Conservation (phyloP, 164 flowering plant genomes). For the Magnolia changhungtana region DNA sequence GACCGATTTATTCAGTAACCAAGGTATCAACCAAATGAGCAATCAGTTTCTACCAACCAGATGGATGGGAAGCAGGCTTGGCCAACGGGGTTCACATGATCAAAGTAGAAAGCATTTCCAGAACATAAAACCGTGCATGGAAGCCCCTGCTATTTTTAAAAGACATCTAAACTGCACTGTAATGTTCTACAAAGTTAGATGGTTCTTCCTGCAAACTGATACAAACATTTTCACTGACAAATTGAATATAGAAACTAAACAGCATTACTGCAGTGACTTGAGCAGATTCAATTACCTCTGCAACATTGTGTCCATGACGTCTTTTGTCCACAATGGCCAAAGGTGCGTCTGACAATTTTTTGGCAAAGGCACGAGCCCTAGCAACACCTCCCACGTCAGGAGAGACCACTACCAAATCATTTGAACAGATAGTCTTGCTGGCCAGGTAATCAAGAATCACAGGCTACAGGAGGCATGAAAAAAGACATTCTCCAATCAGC, state of each 20-base stretch:
- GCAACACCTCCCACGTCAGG: constrained; percentile 99
- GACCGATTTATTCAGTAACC: no score
- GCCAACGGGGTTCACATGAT: not conserved
- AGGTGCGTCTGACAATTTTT: constrained; percentile 96
- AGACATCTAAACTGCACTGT: not conserved
- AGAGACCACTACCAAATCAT: constrained; percentile 96
- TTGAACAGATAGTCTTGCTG: constrained; percentile 75
- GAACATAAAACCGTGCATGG: not conserved
- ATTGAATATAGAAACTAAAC: not conserved
- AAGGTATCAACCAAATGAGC: no score
- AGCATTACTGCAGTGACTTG: not conserved
- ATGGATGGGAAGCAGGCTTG: not conserved
- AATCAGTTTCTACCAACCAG: not conserved
- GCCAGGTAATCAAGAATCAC: constrained; percentile 97
- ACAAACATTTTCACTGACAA: not conserved
- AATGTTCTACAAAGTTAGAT: not conserved
- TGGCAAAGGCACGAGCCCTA: constrained; percentile 97
- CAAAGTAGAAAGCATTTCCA: not conserved
- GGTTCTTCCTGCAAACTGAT: not conserved
- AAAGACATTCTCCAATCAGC: constrained; percentile 6
- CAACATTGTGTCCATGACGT: constrained; percentile 93
- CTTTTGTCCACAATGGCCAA: constrained; percentile 98
- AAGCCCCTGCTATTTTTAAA: not conserved
- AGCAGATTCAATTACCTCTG: constrained; percentile 56
- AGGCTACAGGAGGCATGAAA: constrained; percentile 44